Evolutionary conservation across 352 stramenopile species (phyloP).

Genomic region (Phytophthora pisi): DNA sequence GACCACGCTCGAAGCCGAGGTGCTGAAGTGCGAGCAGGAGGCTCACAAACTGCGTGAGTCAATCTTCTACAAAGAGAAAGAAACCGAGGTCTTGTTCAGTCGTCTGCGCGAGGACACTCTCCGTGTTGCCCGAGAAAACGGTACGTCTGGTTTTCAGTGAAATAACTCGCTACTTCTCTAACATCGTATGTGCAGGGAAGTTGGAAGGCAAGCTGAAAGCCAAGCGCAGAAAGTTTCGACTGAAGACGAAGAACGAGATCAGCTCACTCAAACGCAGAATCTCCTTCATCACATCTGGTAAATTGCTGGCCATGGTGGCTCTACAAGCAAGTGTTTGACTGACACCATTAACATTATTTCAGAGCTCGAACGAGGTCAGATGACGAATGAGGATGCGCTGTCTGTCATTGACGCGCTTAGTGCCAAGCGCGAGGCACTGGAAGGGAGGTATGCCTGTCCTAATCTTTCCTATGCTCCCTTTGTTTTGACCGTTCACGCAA

Average conservation of each 20-base stretch:
- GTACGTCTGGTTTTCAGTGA: conserved; percentile 20
- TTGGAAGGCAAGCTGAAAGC: conserved; percentile 46
- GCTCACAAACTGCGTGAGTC: conserved; percentile 35
- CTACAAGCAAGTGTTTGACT: background rate
- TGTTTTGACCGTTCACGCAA: background rate
- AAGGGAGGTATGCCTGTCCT: conserved; percentile 32
- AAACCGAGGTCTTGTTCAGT: conserved; percentile 33
- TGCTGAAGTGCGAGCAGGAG: conserved; percentile 29
- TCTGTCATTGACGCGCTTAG: conserved; percentile 38
- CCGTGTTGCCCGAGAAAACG: conserved; percentile 42
- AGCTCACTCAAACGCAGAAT: conserved; percentile 47
- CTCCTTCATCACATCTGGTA: conserved; percentile 45
- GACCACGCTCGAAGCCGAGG: conserved; percentile 34
- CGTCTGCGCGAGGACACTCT: conserved; percentile 41
- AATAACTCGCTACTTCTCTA: background rate
- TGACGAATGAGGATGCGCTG: conserved; percentile 53
- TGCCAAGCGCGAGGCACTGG: conserved; percentile 36
- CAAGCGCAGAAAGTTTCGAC: conserved; percentile 51
- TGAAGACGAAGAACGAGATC: conserved; percentile 56
- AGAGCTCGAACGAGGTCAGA: conserved; percentile 56
- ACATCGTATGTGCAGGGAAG: conserved; percentile 30
- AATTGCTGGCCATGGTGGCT: background rate
- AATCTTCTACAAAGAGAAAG: conserved; percentile 46
- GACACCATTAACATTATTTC: background rate
- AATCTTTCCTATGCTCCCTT: background rate